Conservation (phyloP, 2,329 filamentous ascomycete genomes). For the Alternaria arbusti region DNA sequence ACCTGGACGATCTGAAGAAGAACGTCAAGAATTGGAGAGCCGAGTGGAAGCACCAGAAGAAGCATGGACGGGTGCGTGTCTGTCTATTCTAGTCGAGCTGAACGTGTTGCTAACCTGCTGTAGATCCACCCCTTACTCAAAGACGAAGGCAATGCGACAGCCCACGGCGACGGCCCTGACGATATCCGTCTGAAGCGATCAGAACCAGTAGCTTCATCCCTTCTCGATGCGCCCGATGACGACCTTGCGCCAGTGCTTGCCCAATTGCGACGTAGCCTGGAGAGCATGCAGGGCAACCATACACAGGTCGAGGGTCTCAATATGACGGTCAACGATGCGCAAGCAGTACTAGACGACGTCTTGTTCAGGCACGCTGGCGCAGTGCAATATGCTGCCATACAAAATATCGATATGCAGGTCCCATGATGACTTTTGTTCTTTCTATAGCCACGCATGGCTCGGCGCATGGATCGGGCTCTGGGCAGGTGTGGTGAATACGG, state of each 20-base stretch:
- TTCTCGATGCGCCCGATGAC: conserved; percentile 38
- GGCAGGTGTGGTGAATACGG: conserved; percentile 15
- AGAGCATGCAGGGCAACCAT: conserved; percentile 48
- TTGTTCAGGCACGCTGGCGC: conserved; percentile 41
- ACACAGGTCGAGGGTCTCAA: conserved; percentile 45
- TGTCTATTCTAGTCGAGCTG: conserved; percentile 9
- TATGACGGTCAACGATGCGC: conserved; percentile 37
- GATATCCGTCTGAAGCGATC: conserved; percentile 37
- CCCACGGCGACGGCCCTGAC: conserved; percentile 37
- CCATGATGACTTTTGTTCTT: conserved; percentile 22
- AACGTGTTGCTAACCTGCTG: conserved; percentile 22
- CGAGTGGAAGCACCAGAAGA: conserved; percentile 41
- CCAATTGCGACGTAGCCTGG: conserved; percentile 47
- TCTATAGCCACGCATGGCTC: conserved; percentile 24
- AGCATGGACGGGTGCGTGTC: conserved; percentile 34
- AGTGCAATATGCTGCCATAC: conserved; percentile 42
- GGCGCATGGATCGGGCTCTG: conserved; percentile 19
- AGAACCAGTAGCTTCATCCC: conserved; percentile 19
- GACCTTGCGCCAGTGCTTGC: conserved; percentile 44
- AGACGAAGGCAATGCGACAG: conserved; percentile 18
- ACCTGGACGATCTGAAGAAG: conserved; percentile 36
- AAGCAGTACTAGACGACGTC: conserved; percentile 43
- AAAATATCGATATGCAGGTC: conserved; percentile 38
- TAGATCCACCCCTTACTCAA: conserved; percentile 46
- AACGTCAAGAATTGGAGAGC: conserved; percentile 37